Base-by-base conservation (phyloP, 805 yeast genomes). In the Ogataea siamensis region DNA sequence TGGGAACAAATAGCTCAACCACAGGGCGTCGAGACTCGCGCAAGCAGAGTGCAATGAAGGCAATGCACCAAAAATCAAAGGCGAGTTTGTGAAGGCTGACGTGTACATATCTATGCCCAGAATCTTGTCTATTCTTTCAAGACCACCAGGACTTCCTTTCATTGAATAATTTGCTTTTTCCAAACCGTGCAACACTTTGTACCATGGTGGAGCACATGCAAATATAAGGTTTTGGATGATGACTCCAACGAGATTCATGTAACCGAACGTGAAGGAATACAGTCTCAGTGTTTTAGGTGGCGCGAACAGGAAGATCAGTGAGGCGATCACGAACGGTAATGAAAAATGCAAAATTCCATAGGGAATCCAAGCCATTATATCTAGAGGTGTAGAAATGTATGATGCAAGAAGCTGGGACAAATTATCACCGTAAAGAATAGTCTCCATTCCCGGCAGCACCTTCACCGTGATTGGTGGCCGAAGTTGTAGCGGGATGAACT, bases 151-250 rank as follows among this genome's bases (percentile, higher is more conserved):
- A 1, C 95, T 83, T 9, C 98, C 99, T 32, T 71, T 70, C 95
- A 91, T 88, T 37, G 81, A 68, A 62, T 91, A 91, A 63, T 87
- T 78, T 2, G 98, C 98, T 20, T 96, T 93, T 38, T 77, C 82
- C 43, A 89, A 71, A 2, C 96, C 96, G 57, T 91, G 82, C 33
- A 81, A 61, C 42, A 78, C 78, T 54, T 86, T 84, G 60, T 91
- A 91, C 99, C 99, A 91, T 13, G 99, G 99, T 10, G 99, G 95
- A 37, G 98, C 97, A 34, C 93, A 86, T 5, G 99, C 96, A 59
- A 87, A 87, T 5, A 80, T 46, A 18, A 58, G 39, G 49, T 87
- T 73, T 65, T 93, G 98, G 39, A 77, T 75, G 23, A 83, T 54
- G 21, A 91, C 97, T 29, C 97, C 98, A 35, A 78, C 60, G 47